Evolutionary conservation across 2,329 filamentous ascomycete species (phyloP).

Genomic region (Emergomyces orientalis): DNA sequence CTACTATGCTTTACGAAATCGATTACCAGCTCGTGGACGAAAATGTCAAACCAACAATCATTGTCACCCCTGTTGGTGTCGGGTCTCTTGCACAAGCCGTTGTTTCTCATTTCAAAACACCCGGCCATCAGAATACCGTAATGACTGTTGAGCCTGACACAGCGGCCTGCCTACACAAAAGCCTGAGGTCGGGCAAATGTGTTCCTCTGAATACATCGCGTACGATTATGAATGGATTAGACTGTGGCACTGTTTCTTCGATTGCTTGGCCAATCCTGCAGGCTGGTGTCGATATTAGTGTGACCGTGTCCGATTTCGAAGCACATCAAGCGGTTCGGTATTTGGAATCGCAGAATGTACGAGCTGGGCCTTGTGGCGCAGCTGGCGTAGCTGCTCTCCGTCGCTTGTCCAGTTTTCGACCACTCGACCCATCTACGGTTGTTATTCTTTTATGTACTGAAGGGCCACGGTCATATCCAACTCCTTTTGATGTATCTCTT

Average conservation of each 20-base stretch:
- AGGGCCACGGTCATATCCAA: conserved; percentile 46
- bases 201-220: conserved; percentile 46
- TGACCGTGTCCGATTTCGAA: conserved; percentile 54
- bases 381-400: conserved; percentile 48
- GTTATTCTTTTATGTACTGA: conserved; percentile 61
- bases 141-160: conserved; percentile 61
- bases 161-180: conserved; percentile 46
- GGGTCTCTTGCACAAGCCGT: conserved; percentile 65
- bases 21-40: conserved; percentile 50
- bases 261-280: conserved; percentile 55
- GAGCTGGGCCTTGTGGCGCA: conserved; percentile 55
- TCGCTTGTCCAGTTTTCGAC: conserved; percentile 35
- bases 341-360: conserved; percentile 41
- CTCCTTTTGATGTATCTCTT: conserved; percentile 35
- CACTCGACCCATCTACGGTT: conserved; percentile 41
- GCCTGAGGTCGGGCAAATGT: conserved; percentile 40
- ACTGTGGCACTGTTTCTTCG: conserved; percentile 59
- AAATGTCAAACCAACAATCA: conserved; percentile 33
- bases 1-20: conserved; percentile 60
- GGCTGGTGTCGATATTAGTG: conserved; percentile 50
- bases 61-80: conserved; percentile 60
- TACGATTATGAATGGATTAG: conserved; percentile 66
- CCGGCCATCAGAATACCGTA: conserved; percentile 34
- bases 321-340: conserved; percentile 50
- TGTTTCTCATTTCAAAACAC: conserved; percentile 52